Evolutionary conservation across 331 rosid species (phyloP).

Genomic region (Cydonia oblonga): DNA sequence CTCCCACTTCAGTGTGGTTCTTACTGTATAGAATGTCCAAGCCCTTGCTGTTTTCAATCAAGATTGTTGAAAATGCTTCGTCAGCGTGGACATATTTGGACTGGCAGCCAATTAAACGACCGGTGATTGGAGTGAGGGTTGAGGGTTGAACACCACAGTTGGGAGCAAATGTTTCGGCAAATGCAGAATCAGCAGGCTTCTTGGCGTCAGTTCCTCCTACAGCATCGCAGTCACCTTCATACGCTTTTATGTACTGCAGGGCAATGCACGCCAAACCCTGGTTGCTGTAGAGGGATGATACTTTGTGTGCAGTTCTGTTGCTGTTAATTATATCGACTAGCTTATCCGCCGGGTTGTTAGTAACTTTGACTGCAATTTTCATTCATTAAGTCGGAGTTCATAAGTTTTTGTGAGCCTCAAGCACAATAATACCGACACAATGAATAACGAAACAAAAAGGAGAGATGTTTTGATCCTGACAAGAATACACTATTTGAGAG

Average conservation of each 20-base stretch:
- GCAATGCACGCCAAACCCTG: constrained; percentile 92
- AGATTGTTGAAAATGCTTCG: constrained; percentile 53
- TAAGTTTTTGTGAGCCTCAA: not conserved
- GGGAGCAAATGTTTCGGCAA: constrained; percentile 71
- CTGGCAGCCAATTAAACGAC: constrained; percentile 86
- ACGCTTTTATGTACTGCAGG: constrained; percentile 76
- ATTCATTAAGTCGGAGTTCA: not conserved
- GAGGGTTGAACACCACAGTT: constrained; percentile 58
- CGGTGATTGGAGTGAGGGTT: constrained; percentile 57
- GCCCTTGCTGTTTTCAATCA: constrained; percentile 56
- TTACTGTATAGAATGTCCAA: constrained; percentile 55
- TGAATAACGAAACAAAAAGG: not conserved
- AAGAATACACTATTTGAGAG: not conserved
- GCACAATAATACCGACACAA: not conserved
- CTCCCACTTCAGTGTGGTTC: constrained; percentile 85
- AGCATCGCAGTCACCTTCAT: constrained; percentile 55
- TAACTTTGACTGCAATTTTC: constrained; percentile 58
- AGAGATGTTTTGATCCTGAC: not conserved
- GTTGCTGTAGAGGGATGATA: constrained; percentile 43
- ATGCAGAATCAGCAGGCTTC: constrained; percentile 75
- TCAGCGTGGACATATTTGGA: constrained; percentile 54
- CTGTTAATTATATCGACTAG: constrained; percentile 49
- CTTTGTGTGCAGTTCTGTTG: constrained; percentile 69
- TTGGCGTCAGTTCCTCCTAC: constrained; percentile 78
- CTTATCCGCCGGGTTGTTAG: constrained; percentile 81